Conservation (phyloP, 306 rosid genomes). For the Mimosa pudica region DNA sequence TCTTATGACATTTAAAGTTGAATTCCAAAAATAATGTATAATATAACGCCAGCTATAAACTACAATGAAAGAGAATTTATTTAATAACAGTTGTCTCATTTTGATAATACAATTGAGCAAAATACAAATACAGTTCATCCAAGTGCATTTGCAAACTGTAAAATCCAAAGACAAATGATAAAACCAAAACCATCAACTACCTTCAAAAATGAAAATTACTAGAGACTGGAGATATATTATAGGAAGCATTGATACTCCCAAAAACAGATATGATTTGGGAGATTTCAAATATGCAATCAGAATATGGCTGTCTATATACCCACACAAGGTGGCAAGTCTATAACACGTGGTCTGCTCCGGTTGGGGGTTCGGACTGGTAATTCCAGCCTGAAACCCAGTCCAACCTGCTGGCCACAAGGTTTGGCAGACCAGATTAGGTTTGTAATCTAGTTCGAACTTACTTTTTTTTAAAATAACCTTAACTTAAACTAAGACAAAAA, state of each 20-base stretch:
- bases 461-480: no score
- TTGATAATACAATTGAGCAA: constrained; percentile 19
- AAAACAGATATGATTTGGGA: neutral
- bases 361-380: no score
- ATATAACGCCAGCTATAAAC: constrained; percentile 24
- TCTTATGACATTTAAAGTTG: neutral
- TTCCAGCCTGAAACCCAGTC: no score
- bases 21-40: constrained; percentile 1
- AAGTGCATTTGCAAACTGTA: constrained; percentile 17
- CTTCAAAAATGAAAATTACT: constrained; percentile 13
- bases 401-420: no score
- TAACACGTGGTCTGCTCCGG: no score
- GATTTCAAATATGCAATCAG: neutral
- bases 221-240: neutral
- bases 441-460: no score
- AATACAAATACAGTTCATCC: constrained; percentile 13
- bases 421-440: no score
- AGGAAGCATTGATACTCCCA: neutral
- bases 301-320: no score
- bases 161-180: constrained; percentile 23
- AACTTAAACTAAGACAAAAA: no score
- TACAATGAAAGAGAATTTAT: constrained; percentile 11
- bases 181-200: constrained; percentile 21
- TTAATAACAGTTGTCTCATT: constrained; percentile 8
- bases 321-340: no score